Base-by-base conservation (phyloP, 202 grass and related monocot species). In the Setaria viridis region DNA sequence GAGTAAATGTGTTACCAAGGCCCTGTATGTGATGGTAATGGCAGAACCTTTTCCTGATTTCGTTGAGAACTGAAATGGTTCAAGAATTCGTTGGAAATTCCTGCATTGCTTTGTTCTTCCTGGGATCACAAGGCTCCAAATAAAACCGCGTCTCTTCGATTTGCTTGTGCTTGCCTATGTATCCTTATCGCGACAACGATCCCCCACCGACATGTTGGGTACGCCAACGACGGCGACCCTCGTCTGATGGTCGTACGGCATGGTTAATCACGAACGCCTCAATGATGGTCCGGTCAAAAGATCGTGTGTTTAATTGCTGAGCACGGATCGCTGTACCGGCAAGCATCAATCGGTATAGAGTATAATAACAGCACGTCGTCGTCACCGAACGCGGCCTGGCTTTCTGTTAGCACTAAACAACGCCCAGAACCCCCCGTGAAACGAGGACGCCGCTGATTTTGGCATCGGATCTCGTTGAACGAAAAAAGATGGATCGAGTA, bases 231-330 rank as follows among this genome's bases (percentile, higher is more conserved):
- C 43, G 20, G 43, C 72, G 46, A 59, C 42, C 21, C 39, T 49
- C 41, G 53, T 57, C 79, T 58, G 65, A 45, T 11, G 11, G 51
- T 59, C 30, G 20, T 60, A 77, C 71, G 32, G n/a, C 11, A 32
- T 45, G 15, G 33, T 62, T 68, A 79, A 55, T 72, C 47, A 56
- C 58, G 59, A 42, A 7, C 3, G 10, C 21, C 54, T 21, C 45
- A 79, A 80, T 72, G 20, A 80, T 87, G 34, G 75, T 70, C 60
- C 33, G 7, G 85, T 80, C 62, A 84, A 91, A 84, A 2, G 13
- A 21, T 20, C 12, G 51, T 33, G 41, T 21, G 21, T 55, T 80
- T 84, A 80, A 75, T 70, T 17, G 35, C 4, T 7, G 39, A 43
- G 33, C 67, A 43, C 58, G 19, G 69, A 83, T 62, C 80, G 39